Percentiles rank a stretch among this genome's conserved stretches.
phyloP scores from a whole-genome alignment of 495 filamentous ascomycete species.

The Aspergillus haitiensis region DNA sequence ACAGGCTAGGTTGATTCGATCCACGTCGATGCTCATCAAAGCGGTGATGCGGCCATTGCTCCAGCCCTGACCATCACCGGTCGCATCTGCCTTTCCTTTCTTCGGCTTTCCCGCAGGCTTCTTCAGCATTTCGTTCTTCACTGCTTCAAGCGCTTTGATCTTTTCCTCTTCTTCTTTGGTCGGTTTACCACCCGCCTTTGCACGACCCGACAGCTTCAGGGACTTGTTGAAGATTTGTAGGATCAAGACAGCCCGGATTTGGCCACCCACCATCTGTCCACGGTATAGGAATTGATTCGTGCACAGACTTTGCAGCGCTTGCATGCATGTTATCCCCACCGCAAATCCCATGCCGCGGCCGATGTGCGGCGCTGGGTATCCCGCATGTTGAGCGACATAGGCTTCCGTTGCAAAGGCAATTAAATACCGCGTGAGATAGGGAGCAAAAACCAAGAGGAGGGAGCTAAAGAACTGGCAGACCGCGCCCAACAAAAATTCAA shows the following conservation, averaged over 20 bases:
- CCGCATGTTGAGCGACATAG: slow-evolving; percentile 56
- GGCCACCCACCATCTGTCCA: slow-evolving; percentile 77
- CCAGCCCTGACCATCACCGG: slow-evolving; percentile 76
- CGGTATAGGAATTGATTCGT: slow-evolving; percentile 82
- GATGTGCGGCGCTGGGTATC: slow-evolving; percentile 57
- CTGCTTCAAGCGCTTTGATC: slow-evolving; percentile 32
- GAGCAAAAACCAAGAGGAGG: slow-evolving; percentile 70
- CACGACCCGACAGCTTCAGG: slow-evolving; percentile 76
- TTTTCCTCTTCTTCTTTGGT: slow-evolving; percentile 36
- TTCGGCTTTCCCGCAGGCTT: slow-evolving; percentile 37
- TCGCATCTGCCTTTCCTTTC: slow-evolving; percentile 26
- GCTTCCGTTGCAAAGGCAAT: slow-evolving; percentile 80
- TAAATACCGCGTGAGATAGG: slow-evolving; percentile 70
- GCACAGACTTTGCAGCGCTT: slow-evolving; percentile 67
- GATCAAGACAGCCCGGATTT: slow-evolving; percentile 72
- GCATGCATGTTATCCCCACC: slow-evolving; percentile 74
- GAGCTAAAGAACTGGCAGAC: slow-evolving; percentile 70
- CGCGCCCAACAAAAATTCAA: slow-evolving; percentile 83
- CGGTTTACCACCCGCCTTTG: slow-evolving; percentile 64
- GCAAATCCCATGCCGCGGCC: slow-evolving; percentile 70
- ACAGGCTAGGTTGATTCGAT: slow-evolving; percentile 80
- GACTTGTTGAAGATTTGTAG: slow-evolving; percentile 77
- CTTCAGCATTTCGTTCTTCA: slow-evolving; percentile 46
- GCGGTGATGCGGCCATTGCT: slow-evolving; percentile 87
- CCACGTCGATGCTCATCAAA: slow-evolving; percentile 91